These are phyloP conservation scores for Protomyces lactucae-debilis DNA, from an alignment of 1,139 yeast genomes.

Conservation along the genomic window DNA sequence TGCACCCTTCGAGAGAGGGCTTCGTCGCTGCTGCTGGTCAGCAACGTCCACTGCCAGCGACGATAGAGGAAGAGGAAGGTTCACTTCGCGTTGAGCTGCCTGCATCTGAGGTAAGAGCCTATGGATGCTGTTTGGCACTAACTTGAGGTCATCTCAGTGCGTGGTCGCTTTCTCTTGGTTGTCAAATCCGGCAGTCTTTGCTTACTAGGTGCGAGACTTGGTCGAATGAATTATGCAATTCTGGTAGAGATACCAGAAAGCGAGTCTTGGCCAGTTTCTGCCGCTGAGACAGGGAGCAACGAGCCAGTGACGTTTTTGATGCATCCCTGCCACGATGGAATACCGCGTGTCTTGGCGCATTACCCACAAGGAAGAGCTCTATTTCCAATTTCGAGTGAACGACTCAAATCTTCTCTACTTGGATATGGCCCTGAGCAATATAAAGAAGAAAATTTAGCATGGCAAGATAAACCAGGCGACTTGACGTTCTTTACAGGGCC, in stretches of 20 bases:
- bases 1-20: neutral
- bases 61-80: neutral
- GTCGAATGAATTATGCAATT: neutral
- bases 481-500: constrained; percentile 50
- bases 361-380: neutral
- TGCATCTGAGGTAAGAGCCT: neutral
- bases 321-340: neutral
- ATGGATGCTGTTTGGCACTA: neutral
- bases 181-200: neutral
- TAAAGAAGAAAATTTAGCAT: neutral
- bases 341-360: neutral
- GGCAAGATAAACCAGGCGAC: neutral
- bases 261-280: neutral
- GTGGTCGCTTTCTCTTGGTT: neutral
- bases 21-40: neutral
- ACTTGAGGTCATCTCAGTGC: neutral
- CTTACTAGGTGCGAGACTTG: neutral
- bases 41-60: neutral
- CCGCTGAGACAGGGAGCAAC: neutral
- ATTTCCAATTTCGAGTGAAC: neutral
- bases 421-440: neutral
- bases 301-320: neutral
- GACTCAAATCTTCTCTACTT: neutral
- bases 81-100: neutral
- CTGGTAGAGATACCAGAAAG: neutral